Evolutionary conservation across 306 rosid species (phyloP).

Genomic region (Malus sylvestris): DNA sequence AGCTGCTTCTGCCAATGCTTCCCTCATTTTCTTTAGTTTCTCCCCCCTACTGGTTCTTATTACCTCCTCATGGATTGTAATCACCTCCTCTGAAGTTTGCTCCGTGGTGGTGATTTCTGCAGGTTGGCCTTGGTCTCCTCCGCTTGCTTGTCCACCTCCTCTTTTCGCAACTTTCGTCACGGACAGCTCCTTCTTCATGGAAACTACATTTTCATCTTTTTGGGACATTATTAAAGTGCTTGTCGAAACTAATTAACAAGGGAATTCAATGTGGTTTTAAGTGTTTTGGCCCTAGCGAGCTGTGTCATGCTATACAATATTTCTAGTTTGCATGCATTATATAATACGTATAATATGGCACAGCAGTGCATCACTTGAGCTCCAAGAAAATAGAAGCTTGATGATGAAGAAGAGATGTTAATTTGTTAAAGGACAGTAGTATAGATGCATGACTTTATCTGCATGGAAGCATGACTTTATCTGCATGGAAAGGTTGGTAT

Average conservation of each 20-base stretch:
- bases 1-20: not conserved
- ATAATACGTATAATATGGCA: not conserved
- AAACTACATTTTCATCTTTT: not conserved
- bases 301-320: not conserved
- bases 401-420: not conserved
- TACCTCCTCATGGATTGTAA: not conserved
- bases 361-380: not conserved
- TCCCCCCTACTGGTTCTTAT: not conserved
- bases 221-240: not conserved
- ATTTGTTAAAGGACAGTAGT: not conserved
- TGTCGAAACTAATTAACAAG: not conserved
- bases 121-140: not conserved
- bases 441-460: not conserved
- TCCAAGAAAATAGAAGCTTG: not conserved
- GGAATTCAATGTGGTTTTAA: not conserved
- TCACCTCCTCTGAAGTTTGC: not conserved
- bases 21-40: too few species aligned
- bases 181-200: too few species aligned
- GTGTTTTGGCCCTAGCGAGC: not conserved
- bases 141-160: not conserved
- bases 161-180: not conserved
- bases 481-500: not conserved
- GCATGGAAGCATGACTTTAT: not conserved
- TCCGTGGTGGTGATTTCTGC: not conserved
- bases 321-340: not conserved